phyloP scores from a whole-genome alignment of 768 basidiomycete genomes.

The Psilocybe cyanescens region DNA sequence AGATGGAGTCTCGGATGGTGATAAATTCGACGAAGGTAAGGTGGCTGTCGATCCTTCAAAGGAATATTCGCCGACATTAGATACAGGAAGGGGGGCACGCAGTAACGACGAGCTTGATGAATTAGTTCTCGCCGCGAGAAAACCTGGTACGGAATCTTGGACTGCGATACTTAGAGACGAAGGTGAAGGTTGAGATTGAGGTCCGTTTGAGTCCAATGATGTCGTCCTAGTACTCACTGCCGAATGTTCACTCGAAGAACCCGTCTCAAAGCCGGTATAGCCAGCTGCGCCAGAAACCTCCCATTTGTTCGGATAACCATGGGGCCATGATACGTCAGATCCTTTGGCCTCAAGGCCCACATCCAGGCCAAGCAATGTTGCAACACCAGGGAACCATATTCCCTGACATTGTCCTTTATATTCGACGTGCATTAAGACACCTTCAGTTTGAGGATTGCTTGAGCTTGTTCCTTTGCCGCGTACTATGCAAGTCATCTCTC shows the following conservation, averaged over 20 bases:
- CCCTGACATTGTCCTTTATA: slow-evolving; percentile 78
- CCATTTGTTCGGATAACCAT: slow-evolving; percentile 58
- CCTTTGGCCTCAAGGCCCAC: slow-evolving; percentile 69
- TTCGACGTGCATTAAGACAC: slow-evolving; percentile 65
- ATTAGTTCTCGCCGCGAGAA: slow-evolving; percentile 34
- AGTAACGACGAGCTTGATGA: slow-evolving; percentile 68
- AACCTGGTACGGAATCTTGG: slow-evolving; percentile 14
- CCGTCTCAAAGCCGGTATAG: slow-evolving; percentile 74
- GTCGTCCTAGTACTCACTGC: slow-evolving; percentile 45
- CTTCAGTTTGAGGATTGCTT: slow-evolving; percentile 44
- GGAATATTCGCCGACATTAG: slow-evolving; percentile 71
- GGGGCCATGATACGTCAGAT: slow-evolving; percentile 71
- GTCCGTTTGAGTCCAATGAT: slow-evolving; percentile 48
- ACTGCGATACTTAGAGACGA: slow-evolving; percentile 20
- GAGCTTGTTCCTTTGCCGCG: slow-evolving; percentile 50
- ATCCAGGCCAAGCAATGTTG: slow-evolving; percentile 80
- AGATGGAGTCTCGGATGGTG: slow-evolving; percentile 37
- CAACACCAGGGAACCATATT: slow-evolving; percentile 84
- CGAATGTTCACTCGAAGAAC: slow-evolving; percentile 34
- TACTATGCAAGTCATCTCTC: slow-evolving; percentile 66
- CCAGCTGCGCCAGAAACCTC: slow-evolving; percentile 63
- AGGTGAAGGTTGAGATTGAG: slow-evolving; percentile 24
- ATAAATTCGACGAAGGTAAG: slow-evolving; percentile 34
- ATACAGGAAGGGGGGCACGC: slow-evolving; percentile 72
- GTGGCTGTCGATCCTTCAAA: slow-evolving; percentile 59